Conservation (phyloP, 2,329 filamentous ascomycete species). For the Botryotinia convoluta region DNA sequence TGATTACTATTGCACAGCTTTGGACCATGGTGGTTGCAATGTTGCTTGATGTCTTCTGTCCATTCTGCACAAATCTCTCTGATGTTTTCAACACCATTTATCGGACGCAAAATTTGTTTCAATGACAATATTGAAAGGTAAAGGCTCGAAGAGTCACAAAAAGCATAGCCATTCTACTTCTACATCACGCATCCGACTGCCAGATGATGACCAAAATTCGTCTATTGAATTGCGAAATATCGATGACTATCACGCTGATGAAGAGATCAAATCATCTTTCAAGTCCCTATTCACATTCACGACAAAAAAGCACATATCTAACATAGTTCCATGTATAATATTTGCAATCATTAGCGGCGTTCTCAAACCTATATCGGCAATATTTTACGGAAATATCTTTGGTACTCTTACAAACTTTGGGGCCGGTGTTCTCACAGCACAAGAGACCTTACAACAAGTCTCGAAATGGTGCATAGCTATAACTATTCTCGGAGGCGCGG, state of each 20-base stretch:
- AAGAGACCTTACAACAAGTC: slow-evolving; percentile 54
- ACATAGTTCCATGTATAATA: slow-evolving; percentile 54
- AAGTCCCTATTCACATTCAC: slow-evolving; percentile 68
- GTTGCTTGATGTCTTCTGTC: not conserved
- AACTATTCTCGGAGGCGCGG: slow-evolving; percentile 58
- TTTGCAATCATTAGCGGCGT: slow-evolving; percentile 59
- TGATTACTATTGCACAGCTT: not conserved
- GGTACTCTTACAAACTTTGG: slow-evolving; percentile 67
- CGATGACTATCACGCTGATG: slow-evolving; percentile 1
- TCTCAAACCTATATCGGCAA: slow-evolving; percentile 61
- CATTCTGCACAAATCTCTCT: not conserved
- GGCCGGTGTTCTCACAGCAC: slow-evolving; percentile 47
- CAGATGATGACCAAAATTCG: slow-evolving; percentile 1
- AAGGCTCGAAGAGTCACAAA: slow-evolving; percentile 10
- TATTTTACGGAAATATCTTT: slow-evolving; percentile 75
- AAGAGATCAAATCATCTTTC: slow-evolving; percentile 28
- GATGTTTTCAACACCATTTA: not conserved
- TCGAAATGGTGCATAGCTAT: slow-evolving; percentile 62
- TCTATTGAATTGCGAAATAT: slow-evolving; percentile 14
- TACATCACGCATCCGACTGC: not conserved
- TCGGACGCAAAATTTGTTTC: not conserved
- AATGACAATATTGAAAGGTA: slow-evolving; percentile 13
- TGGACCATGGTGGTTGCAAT: not conserved
- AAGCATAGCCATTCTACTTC: not conserved
- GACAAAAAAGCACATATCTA: slow-evolving; percentile 53